These are phyloP conservation scores for Rhizoctonia solani DNA, from an alignment of 1,284 basidiomycete genomes.

Conservation along the genomic window DNA sequence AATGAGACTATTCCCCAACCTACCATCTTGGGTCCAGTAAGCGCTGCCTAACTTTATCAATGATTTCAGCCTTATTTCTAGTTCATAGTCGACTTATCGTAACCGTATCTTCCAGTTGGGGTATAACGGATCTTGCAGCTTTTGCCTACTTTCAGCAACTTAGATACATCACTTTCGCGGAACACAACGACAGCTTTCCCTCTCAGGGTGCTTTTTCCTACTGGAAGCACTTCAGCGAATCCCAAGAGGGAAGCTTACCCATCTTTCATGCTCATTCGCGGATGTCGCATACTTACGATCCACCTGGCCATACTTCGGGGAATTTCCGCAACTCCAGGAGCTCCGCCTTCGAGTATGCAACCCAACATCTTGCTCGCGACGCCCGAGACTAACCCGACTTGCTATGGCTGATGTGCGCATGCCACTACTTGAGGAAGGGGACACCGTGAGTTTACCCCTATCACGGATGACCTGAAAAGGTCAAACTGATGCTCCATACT, in stretches of 20 bases:
- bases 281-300: constrained; percentile 24
- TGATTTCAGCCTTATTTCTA: neutral
- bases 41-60: neutral
- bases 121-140: constrained; percentile 21
- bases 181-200: constrained; percentile 26
- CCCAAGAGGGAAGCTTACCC: constrained; percentile 21
- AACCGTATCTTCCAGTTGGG: constrained; percentile 17
- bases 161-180: constrained; percentile 4
- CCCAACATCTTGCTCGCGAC: constrained; percentile 27
- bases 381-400: constrained; percentile 33
- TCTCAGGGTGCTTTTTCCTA: constrained; percentile 21
- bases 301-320: constrained; percentile 34
- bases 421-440: constrained; percentile 27
- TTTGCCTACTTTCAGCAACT: constrained; percentile 23
- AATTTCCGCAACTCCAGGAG: constrained; percentile 35
- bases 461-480: constrained; percentile 8
- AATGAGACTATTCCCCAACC: constrained; percentile 15
- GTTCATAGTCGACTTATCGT: constrained; percentile 14
- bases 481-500: neutral
- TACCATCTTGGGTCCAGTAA: constrained; percentile 31
- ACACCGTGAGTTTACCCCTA: constrained; percentile 32
- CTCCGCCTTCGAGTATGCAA: constrained; percentile 31
- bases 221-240: constrained; percentile 33
- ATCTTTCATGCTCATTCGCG: constrained; percentile 32
- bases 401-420: constrained; percentile 27